Conservation (phyloP, 139 green algal species). For the Gonium pectorale region DNA sequence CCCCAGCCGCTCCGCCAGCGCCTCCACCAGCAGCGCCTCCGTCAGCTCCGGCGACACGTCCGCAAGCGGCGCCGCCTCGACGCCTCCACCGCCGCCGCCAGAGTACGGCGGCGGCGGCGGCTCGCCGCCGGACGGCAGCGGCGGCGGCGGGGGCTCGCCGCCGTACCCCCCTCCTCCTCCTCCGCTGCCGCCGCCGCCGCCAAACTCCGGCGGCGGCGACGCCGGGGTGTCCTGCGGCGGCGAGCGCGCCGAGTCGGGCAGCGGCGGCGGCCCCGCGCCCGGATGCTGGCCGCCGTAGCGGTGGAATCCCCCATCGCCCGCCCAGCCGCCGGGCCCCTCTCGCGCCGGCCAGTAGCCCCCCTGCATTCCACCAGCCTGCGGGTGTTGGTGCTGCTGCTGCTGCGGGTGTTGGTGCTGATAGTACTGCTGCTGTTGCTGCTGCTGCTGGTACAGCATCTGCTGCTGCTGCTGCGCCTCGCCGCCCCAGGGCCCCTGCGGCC, state of each 20-base stretch:
- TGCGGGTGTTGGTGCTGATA: neutral
- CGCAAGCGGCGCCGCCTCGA: neutral
- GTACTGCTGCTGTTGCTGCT: slow-evolving; percentile 12
- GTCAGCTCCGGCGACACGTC: slow-evolving; percentile 3
- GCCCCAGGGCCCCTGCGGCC: neutral
- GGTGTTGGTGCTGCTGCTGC: neutral
- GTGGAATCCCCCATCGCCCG: too few relatives aligned
- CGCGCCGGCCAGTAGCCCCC: too few relatives aligned
- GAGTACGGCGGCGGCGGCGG: neutral
- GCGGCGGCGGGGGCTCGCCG: neutral
- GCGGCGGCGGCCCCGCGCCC: slow-evolving; percentile 12
- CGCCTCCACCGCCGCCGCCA: neutral
- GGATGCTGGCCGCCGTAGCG: neutral
- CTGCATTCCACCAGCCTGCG: neutral
- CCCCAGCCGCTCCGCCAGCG: slow-evolving; percentile 5
- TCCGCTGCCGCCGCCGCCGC: neutral
- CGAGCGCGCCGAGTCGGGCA: slow-evolving; percentile 14
- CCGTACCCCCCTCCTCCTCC: neutral
- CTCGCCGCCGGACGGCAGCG: neutral
- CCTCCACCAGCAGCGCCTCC: slow-evolving; percentile 26
- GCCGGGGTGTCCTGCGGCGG: neutral
- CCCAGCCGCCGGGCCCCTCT: too few relatives aligned
- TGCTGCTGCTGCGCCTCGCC: neutral
- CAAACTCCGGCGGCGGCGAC: neutral
- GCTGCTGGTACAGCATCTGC: slow-evolving; percentile 31